A percentile compares a stretch with the other conserved stretches of the same genome.
phyloP scores from a whole-genome alignment of 1,284 basidiomycete genomes.

The Leccinum subatratum region DNA sequence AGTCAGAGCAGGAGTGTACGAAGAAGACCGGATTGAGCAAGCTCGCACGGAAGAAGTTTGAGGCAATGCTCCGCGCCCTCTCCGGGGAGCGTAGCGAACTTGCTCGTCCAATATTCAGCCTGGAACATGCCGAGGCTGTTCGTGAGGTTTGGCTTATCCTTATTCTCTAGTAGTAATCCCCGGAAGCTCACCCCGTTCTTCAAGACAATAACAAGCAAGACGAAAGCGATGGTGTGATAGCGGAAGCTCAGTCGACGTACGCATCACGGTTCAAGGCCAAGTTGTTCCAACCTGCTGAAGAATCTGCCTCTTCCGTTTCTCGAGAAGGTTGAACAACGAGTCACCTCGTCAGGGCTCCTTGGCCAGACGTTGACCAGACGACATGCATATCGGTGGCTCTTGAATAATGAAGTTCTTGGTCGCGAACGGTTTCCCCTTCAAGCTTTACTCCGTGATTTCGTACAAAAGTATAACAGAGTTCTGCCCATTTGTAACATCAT shows the following conservation, averaged over 20 bases:
- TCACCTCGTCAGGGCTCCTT: too few species aligned
- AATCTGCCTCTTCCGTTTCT: constrained; percentile 28
- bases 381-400: constrained; percentile 12
- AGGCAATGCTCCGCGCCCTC: constrained; percentile 83
- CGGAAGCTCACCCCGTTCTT: constrained; percentile 12
- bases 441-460: background rate
- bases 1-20: constrained; percentile 78
- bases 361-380: constrained; percentile 4
- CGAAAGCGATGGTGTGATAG: constrained; percentile 30
- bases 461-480: constrained; percentile 5
- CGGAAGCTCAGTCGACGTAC: constrained; percentile 34
- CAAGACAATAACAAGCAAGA: constrained; percentile 68
- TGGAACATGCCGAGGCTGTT: constrained; percentile 92
- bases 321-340: constrained; percentile 23
- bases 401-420: constrained; percentile 11
- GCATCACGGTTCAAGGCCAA: constrained; percentile 73
- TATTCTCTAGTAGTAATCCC: background rate
- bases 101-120: constrained; percentile 89
- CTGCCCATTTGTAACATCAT: background rate
- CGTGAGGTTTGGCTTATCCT: constrained; percentile 57
- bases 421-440: background rate
- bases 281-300: constrained; percentile 67
- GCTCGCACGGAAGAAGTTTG: constrained; percentile 76
- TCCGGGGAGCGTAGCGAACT: constrained; percentile 86
- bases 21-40: constrained; percentile 73